phyloP scores from a whole-genome alignment of 345 rosid species.

The Draba incana region DNA sequence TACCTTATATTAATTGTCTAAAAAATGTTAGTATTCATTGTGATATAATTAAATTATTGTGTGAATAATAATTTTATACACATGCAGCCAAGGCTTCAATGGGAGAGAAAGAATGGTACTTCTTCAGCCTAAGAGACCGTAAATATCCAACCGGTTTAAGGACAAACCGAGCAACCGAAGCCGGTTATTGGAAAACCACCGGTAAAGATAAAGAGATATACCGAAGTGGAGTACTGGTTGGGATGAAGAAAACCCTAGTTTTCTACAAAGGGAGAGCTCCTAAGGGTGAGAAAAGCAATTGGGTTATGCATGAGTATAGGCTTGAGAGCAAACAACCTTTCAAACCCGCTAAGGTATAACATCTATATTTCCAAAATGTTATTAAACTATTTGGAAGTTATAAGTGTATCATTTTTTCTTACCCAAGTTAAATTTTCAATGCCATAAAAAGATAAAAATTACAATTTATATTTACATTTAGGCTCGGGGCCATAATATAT shows the following conservation, averaged over 20 bases:
- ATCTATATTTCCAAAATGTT: background rate
- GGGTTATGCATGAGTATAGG: constrained; percentile 99
- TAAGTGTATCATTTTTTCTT: background rate
- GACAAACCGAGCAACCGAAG: constrained; percentile 92
- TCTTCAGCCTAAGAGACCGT: constrained; percentile 82
- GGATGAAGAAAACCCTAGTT: constrained; percentile 98
- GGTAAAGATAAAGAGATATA: constrained; percentile 88
- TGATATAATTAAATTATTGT: constrained; percentile 7
- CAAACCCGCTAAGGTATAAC: constrained; percentile 60
- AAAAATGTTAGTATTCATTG: constrained; percentile 12
- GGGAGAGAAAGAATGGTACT: constrained; percentile 99
- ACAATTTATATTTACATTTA: background rate
- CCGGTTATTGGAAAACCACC: constrained; percentile 97
- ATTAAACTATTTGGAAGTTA: background rate
- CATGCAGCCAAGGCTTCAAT: constrained; percentile 80
- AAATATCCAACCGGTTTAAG: constrained; percentile 97
- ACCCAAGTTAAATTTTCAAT: background rate
- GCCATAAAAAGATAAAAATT: background rate
- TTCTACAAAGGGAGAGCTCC: constrained; percentile 96
- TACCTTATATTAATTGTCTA: background rate
- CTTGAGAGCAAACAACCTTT: constrained; percentile 70
- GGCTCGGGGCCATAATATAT: background rate
- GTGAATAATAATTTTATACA: constrained; percentile 6
- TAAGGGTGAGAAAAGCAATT: constrained; percentile 90
- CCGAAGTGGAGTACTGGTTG: constrained; percentile 63